Evolutionary conservation across 495 filamentous ascomycete genomes (phyloP).

Genomic region (Lophium mytilinum): DNA sequence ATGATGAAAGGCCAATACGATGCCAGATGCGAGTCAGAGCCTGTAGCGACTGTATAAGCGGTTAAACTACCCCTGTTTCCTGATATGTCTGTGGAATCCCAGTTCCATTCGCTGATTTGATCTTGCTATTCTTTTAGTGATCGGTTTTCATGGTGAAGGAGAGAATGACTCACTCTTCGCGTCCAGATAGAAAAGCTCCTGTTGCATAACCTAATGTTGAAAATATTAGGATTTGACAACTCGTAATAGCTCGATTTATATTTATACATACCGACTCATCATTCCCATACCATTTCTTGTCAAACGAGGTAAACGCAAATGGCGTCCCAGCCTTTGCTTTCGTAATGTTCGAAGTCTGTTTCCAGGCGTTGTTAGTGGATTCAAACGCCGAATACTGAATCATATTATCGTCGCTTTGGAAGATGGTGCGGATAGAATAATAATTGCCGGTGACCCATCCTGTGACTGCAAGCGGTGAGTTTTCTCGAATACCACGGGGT

Average conservation of each 20-base stretch:
- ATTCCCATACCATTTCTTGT: background rate
- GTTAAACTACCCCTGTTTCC: background rate
- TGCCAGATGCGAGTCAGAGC: background rate
- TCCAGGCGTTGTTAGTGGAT: background rate
- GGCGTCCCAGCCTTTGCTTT: background rate
- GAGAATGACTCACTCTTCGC: background rate
- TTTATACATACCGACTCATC: background rate
- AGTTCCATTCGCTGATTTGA: background rate
- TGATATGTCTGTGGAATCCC: background rate
- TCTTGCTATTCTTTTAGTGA: background rate
- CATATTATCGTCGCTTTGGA: background rate
- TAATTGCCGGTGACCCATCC: background rate
- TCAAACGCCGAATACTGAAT: background rate
- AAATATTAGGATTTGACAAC: background rate
- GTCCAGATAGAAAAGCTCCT: background rate
- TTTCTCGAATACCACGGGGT: background rate
- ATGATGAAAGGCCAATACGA: slow-evolving; percentile 9
- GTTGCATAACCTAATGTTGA: background rate
- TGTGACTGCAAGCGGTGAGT: background rate
- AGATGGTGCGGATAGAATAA: background rate
- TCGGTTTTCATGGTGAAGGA: background rate
- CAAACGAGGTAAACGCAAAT: background rate
- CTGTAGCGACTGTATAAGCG: background rate
- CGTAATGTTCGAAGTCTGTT: background rate
- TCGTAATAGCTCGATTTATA: background rate